Conservation (phyloP, 2,329 filamentous ascomycete genomes). For the Aspergillus hiratsukae region DNA sequence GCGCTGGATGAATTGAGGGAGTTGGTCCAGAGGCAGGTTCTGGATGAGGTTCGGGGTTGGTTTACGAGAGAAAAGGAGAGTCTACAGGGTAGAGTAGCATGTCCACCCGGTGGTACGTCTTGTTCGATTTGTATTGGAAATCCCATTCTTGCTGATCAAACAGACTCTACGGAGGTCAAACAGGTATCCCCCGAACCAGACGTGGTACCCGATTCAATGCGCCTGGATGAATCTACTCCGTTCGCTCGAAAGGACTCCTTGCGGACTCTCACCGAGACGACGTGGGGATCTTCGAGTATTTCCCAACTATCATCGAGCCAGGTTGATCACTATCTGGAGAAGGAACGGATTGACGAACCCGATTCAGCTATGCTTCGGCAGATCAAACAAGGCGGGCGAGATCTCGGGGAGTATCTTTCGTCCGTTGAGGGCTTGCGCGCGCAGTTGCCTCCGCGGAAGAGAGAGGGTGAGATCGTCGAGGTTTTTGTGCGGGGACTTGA, state of each 20-base stretch:
- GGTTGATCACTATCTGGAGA: neutral
- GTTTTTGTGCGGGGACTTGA: constrained; percentile 30
- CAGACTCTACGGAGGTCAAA: neutral
- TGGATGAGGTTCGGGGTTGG: neutral
- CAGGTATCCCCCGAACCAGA: constrained; percentile 1
- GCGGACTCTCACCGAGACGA: constrained; percentile 10
- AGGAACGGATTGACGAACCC: neutral
- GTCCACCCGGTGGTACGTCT: neutral
- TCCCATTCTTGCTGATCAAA: neutral
- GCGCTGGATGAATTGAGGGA: neutral
- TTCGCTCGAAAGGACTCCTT: neutral
- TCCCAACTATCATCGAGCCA: neutral
- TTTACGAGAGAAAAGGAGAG: neutral
- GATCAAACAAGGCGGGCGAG: constrained; percentile 19
- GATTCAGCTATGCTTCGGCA: neutral
- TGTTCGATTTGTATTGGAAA: too few relatives aligned
- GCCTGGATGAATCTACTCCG: neutral
- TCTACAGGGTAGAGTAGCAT: neutral
- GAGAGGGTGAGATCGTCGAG: constrained; percentile 21
- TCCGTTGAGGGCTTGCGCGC: constrained; percentile 16
- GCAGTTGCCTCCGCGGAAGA: constrained; percentile 10
- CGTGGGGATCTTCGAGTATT: constrained; percentile 5
- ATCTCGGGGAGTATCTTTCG: constrained; percentile 24
- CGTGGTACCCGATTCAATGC: constrained; percentile 15
- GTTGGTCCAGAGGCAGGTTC: neutral